Percentiles rank a stretch among this genome's conserved stretches.
Evolutionary conservation across 345 rosid species (phyloP).

Genomic region (Eucalyptus lansdowneana): DNA sequence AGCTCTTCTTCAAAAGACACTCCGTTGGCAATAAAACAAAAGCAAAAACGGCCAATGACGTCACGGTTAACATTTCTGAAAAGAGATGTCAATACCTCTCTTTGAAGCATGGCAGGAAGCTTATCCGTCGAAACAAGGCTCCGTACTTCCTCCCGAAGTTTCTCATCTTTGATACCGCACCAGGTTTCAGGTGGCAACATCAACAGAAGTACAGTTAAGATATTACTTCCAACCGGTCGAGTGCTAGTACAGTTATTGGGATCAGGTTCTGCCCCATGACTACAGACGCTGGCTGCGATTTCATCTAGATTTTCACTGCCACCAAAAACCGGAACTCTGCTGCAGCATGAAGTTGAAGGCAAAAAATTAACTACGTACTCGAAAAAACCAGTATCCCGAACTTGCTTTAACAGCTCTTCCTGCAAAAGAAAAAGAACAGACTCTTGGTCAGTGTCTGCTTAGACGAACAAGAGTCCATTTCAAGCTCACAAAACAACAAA

Average conservation of each 20-base stretch:
- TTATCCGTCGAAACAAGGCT: conserved; percentile 34
- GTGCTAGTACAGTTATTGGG: conserved; percentile 3
- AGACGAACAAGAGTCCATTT: not conserved
- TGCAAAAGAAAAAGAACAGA: not conserved
- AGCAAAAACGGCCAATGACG: not conserved
- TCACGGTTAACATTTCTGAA: not conserved
- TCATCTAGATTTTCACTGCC: conserved; percentile 22
- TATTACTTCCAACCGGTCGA: conserved; percentile 47
- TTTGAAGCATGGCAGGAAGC: conserved; percentile 71
- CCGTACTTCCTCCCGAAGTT: conserved; percentile 32
- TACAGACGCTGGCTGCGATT: conserved; percentile 34
- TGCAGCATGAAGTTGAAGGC: conserved; percentile 34
- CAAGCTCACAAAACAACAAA: not conserved
- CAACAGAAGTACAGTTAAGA: conserved; percentile 57
- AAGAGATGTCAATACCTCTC: conserved; percentile 39
- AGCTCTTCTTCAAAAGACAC: not conserved
- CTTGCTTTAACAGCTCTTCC: conserved; percentile 26
- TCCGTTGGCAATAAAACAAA: not conserved
- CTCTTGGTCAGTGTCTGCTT: not conserved
- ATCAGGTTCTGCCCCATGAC: conserved; percentile 49
- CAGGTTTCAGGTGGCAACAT: conserved; percentile 72
- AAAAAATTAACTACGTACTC: conserved; percentile 14
- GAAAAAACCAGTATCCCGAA: conserved; percentile 7
- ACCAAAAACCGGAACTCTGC: conserved; percentile 1
- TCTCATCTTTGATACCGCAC: conserved; percentile 49